A percentile compares a stretch with the other conserved stretches of the same genome.
Evolutionary conservation across 148 eudicot genomes (phyloP).

Genomic region (Persicaria tinctoria): DNA sequence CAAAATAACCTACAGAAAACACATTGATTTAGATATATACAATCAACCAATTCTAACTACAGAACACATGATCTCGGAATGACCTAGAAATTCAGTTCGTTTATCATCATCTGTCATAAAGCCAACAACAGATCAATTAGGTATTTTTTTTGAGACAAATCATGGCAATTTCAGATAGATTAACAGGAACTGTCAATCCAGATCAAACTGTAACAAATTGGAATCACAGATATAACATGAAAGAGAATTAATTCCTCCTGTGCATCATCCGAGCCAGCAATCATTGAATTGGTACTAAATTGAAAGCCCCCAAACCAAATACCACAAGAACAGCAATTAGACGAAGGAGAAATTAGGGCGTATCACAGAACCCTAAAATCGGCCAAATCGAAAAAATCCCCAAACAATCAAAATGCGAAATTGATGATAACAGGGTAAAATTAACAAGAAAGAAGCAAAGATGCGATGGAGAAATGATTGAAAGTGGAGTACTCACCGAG

Average conservation of each 20-base stretch:
- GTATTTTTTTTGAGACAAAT: not conserved
- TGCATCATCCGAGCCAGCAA: not conserved
- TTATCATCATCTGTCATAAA: not conserved
- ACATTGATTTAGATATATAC: not conserved
- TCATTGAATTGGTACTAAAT: not conserved
- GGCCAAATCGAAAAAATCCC: not conserved
- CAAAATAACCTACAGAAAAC: not conserved
- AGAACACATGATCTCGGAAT: too few relatives aligned
- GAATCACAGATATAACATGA: too few relatives aligned
- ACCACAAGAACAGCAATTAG: not conserved
- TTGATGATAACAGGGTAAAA: not conserved
- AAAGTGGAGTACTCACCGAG: not conserved
- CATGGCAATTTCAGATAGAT: not conserved
- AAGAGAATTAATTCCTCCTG: too few relatives aligned
- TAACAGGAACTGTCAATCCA: not conserved
- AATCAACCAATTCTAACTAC: too few relatives aligned
- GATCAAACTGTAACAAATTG: not conserved
- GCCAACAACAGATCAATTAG: not conserved
- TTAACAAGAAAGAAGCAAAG: not conserved
- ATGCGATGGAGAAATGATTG: not conserved
- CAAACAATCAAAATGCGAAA: slow-evolving; percentile 2
- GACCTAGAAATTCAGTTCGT: too few relatives aligned
- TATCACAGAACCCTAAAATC: not conserved
- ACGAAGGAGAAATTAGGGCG: not conserved
- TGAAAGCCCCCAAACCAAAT: not conserved